Evolutionary conservation across 768 basidiomycete species (phyloP), one percentile per base, ranked within the genome.

Genomic region (Hirschioporus abietinus): DNA sequence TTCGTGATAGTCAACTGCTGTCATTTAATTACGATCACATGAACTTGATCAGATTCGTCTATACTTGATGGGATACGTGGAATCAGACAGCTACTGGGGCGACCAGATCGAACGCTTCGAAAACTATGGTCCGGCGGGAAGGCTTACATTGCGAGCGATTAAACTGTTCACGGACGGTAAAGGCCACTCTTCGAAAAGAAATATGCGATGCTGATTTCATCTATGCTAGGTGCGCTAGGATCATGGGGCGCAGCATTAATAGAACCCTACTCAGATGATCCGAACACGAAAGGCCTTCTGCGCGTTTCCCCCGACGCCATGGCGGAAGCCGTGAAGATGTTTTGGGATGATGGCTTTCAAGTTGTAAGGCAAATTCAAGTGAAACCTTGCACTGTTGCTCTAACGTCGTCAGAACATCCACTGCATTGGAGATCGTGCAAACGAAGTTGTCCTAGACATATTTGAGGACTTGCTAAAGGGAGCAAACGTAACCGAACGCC

Each of bases 221-320:
- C 36, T 30, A 6, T 52, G 20, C 42, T 64, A 90, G 90, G 95
- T 58, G 96, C 96, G 0, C 83, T 99, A 4, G 94, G 96, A 0
- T 93, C 91, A 1, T 93, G 92, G 83, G 96, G 96, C 7, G 95
- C 96, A 0, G 95, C 96, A 0, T 81, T 99, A 66, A 77, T 92
- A 6, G 83, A 89, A 63, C 92, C 94, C 20, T 99, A 97, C 74
- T 83, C 87, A 0, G 93, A 96, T 75, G 86, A 90, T 24, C 88
- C 91, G 1, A 82, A 85, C 0, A 87, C 85, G 26, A 80, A 73
- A 9, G 96, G 96, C 0, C 80, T 93, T 65, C 82, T 98, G 82
- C 82, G 86, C 26, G 79, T 79, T 64, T 78, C 82, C 1, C 82
- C 87, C 24, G 82, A 85, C 20, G 78, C 77, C 0, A 79, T 96